Percentiles rank a stretch among this genome's conserved stretches.
Evolutionary conservation across 2,329 filamentous ascomycete genomes (phyloP).

Genomic region (Penicillium sp.): DNA sequence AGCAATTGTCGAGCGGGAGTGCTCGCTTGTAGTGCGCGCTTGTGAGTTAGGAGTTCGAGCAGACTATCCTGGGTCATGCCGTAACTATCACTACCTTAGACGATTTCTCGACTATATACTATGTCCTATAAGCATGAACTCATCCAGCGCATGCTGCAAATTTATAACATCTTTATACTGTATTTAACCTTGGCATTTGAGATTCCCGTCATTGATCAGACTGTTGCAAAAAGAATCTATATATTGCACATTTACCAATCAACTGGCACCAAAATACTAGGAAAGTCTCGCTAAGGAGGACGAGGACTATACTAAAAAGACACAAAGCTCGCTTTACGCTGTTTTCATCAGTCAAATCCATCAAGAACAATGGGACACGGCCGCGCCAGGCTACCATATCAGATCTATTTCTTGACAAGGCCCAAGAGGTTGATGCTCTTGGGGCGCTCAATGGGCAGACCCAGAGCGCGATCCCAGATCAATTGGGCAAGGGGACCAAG

Average conservation of each 20-base stretch:
- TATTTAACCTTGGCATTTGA: too few relatives aligned
- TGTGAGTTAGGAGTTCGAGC: constrained; percentile 31
- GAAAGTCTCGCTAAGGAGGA: not conserved
- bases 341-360: constrained; percentile 1
- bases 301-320: not conserved
- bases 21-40: constrained; percentile 46
- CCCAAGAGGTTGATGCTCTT: constrained; percentile 96
- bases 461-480: constrained; percentile 91
- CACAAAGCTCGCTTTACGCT: constrained; percentile 3
- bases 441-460: constrained; percentile 91
- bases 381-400: not conserved
- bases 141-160: too few relatives aligned
- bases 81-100: too few relatives aligned
- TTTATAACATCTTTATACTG: not conserved
- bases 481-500: constrained; percentile 89
- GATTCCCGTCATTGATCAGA: not conserved
- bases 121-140: too few relatives aligned
- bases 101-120: too few relatives aligned
- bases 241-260: not conserved
- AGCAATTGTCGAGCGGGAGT: constrained; percentile 44
- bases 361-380: not conserved
- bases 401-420: constrained; percentile 58
- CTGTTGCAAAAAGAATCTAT: not conserved
- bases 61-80: too few relatives aligned
- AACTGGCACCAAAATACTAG: not conserved